Base-by-base conservation (phyloP, 345 rosid species). In the Populus tremula region DNA sequence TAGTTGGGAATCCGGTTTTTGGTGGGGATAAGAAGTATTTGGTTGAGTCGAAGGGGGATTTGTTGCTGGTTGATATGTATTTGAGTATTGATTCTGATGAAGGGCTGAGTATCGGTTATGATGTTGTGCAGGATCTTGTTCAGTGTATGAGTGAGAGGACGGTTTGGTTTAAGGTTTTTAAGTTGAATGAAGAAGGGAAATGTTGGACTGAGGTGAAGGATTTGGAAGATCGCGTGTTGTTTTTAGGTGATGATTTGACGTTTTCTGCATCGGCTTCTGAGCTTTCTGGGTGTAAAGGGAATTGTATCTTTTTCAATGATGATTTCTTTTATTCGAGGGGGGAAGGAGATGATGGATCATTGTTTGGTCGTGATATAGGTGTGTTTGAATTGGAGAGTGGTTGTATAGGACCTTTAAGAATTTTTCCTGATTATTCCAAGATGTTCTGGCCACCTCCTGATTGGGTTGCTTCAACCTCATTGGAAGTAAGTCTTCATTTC, bases 11-110 rank as follows among this genome's bases (percentile, higher is more conserved):
- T 36, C 86, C 97, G 45, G 87, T 91, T 63, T 90, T 87, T 81
- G 98, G 97, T 16, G 98, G 97, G 49, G 97, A 93, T 69, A 92
- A 91, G 91, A 96, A 93, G 91, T 90, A 84, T 84, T 80, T 96
- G 87, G 89, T 96, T 61, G 93, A 96, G 75, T 94, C 97, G 17
- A 71, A 78, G 33, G 94, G 92, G 17, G 90, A 88, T 31, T 81
- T 94, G 75, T 83, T 96, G 87, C 67, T 96, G 83, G 92, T 92
- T 2, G 98, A 92, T 88, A 91, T 86, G 92, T 91, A 90, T 79
- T 85, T 91, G 86, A 88, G 93, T 49, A 77, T 90, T 69, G 94
- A 94, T 74, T 78, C 87, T 5, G 81, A 80, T 1, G 86, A 78
- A n/a, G 90, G 77, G 29, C 80, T 76, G 6, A 80, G 76, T 27